Evolutionary conservation across 2,329 filamentous ascomycete genomes (phyloP), one percentile per base, ranked within the genome.

Genomic region (Botrytis fragariae): DNA sequence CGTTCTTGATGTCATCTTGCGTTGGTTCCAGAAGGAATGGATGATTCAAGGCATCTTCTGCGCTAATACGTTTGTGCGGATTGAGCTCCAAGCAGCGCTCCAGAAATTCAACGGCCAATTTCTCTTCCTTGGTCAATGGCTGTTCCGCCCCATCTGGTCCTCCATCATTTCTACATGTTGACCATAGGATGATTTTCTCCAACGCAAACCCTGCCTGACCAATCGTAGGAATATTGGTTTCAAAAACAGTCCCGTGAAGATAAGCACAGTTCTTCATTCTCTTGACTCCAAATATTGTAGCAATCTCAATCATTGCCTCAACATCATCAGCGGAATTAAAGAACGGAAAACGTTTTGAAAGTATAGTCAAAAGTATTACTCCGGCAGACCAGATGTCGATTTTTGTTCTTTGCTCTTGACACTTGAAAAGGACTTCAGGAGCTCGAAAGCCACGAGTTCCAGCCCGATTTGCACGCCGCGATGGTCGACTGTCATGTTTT

Each of bases 241-340:
- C 94, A 76, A 98, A 94, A 73, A 97, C 90, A 79, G 95, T 93
- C 1, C 96, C 96, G 80, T 99, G 96, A 69, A 97, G 85, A 29
- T 94, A 85, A 0, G 93, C 94, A 4, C 92, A 93, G 48, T 89
- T 86, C 80, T 92, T 93, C 95, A 99, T 98, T 74, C 91, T 90
- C 80, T 89, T 91, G 60, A 87, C 87, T 68, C 96, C 96, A 81
- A 98, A 98, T 74, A 99, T 97, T 74, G 94, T 97, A 51, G 95
- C 93, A 77, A 99, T 97, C 83, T 99, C 96, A 77, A 99, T 95
- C 88, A 98, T 92, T 69, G 96, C 96, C 80, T 99, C 96, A 65
- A 99, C 92, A 79, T 99, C 96, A 81, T 99, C 96, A n/a, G 94
- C 92, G 63, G 93, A 97, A 83, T 99, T 98, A 87, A 99, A 99